phyloP scores from a whole-genome alignment of 2,329 filamentous ascomycete genomes.

The Aureobasidium sp. region DNA sequence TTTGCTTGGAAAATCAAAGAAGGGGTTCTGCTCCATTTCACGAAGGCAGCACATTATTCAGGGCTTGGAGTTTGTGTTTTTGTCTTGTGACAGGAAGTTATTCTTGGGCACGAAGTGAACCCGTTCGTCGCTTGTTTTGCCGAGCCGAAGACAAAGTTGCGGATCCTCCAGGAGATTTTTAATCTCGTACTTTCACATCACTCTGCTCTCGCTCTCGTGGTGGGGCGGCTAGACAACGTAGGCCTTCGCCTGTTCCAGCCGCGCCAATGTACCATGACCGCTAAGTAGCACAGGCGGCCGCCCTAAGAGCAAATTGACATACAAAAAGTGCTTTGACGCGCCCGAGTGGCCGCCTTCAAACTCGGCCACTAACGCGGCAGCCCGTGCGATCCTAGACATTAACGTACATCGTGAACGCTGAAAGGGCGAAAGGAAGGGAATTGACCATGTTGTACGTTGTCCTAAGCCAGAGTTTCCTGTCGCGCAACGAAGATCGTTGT shows the following conservation, averaged over 20 bases:
- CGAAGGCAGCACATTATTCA: not conserved
- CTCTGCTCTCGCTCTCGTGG: not conserved
- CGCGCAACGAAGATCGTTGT: slow-evolving; percentile 4
- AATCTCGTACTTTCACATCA: not conserved
- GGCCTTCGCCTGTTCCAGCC: not conserved
- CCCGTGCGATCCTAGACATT: slow-evolving; percentile 5
- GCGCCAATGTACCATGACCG: not conserved
- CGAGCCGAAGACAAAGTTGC: not conserved
- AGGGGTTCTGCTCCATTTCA: not conserved
- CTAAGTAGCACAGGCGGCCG: not conserved
- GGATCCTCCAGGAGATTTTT: not conserved
- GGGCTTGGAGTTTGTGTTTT: not conserved
- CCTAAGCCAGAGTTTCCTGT: not conserved
- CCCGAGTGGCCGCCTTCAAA: slow-evolving; percentile 7
- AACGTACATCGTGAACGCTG: slow-evolving; percentile 11
- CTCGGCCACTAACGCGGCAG: slow-evolving; percentile 8
- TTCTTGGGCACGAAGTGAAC: not conserved
- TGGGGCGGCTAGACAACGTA: not conserved
- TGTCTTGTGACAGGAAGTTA: not conserved
- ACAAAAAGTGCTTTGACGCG: slow-evolving; percentile 6
- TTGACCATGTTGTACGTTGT: not conserved
- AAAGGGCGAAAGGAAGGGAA: not conserved
- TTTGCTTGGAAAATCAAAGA: not conserved
- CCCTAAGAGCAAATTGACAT: not conserved
- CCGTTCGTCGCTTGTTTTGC: slow-evolving; percentile 1